Evolutionary conservation across 2,329 filamentous ascomycete genomes (phyloP), one percentile per base, ranked within the genome.

Genomic region (Parasarocladium wereldwijsianum): DNA sequence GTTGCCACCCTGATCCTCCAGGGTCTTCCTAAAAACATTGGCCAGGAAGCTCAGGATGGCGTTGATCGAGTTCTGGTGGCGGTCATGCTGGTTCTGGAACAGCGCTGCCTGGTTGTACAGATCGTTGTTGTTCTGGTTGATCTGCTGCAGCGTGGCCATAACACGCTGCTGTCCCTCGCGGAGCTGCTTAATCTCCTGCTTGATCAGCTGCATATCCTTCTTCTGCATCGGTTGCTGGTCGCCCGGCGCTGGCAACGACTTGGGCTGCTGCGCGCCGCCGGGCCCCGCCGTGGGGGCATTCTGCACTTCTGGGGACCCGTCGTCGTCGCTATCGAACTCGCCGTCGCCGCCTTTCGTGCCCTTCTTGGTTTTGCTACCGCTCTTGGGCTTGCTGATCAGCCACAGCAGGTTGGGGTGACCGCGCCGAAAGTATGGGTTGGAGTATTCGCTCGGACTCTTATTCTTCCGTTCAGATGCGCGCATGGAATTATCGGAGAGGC

Each of bases 31-130:
- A 56, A 96, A 98, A 24, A 98, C 87, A 9, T 92, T 96, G 26
- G 87, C 90, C 13, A 98, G 66, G 52, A 98, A 96, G 29, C 86
- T 93, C 24, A 98, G 66, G 37, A 98, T 96, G n/a, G 87, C 87
- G 46, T 94, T 96, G 54, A 98, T 96, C 1, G 87, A 94, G 49
- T 87, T 93, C 49, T 98, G 90, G 46, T 98, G 90, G n/a, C 90
- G 76, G 42, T 87, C 85, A 46, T 96, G 87, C 47, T 93, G 74
- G 35, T 73, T 80, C 52, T 96, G 86, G 49, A 94, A 94, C 34
- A 81, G 76, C 25, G 81, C 68, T 0, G 87, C 86, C 52, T 94
- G 85, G 33, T 81, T 78, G 44, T 86, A 92, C 17, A 94, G 68
- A 37, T 87, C 76, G 36, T 84, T 76, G 46, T 96, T 90, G 44